Evolutionary conservation across 164 flowering plant genomes (phyloP), one percentile per base, ranked within the genome.

Genomic region (Chimonanthus salicifolius): DNA sequence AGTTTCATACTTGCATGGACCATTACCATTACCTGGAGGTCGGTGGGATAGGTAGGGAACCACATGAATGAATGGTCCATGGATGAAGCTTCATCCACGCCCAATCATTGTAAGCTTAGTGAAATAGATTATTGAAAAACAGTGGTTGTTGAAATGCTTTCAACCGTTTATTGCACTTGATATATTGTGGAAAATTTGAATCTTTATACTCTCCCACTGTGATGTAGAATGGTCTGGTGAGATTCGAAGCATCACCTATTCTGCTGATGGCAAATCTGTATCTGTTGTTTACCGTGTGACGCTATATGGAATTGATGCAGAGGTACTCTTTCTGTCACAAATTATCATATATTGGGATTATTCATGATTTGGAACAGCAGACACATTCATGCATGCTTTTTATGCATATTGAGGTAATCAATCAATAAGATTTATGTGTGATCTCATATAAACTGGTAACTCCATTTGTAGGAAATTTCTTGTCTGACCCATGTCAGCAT

Each of bases 211-310:
- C 64, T 50, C 47, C 48, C 16, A 9, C 69, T 65, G 48, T 47
- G 64, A 15, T 83, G 83, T 83, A 91, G 97, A 94, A 80, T 94
- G 98, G 97, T 92, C 97, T 67, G 97, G 98, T 20, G 97, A 94
- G 77, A 88, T 92, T 49, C 84, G 97, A 21, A 87, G 83, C 83
- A 83, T 94, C 72, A 87, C 88, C 8, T 90, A 91, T 75, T 91
- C 98, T 68, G 82, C 90, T 70, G 97, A 92, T 83, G 97, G 90
- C 7, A 88, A 90, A 78, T 84, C 87, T 51, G 97, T 94, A 5
- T 84, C 94, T 68, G 97, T 91, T 79, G 88, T 90, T 54, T 94
- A 92, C 74, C 94, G 98, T 47, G 98, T 94, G 9, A 94, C 98
- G 10, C 83, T 94, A 21, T 90, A 89, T 77, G 98, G 98, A 50